A percentile compares a stretch with the other conserved stretches of the same genome.
Conservation (phyloP, 164 flowering plant genomes). For the Macadamia integrifolia region DNA sequence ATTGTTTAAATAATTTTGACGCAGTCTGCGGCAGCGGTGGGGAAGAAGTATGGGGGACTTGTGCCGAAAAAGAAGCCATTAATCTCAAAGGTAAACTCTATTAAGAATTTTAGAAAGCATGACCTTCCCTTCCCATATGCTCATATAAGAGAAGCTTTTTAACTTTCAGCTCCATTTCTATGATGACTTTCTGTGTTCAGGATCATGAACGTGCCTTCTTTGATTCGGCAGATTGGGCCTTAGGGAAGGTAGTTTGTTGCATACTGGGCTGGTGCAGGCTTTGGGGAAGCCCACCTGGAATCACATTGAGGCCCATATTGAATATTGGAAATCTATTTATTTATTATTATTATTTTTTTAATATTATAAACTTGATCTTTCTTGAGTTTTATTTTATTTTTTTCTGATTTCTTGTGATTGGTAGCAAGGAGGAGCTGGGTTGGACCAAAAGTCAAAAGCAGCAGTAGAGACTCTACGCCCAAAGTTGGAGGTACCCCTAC, state of each 20-base stretch:
- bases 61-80: conserved; percentile 81
- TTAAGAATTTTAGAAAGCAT: background rate
- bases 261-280: no score
- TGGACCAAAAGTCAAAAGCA: conserved; percentile 37
- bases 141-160: background rate
- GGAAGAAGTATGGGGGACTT: conserved; percentile 63
- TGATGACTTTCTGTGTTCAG: background rate
- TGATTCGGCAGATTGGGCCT: conserved; percentile 92
- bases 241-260: conserved; percentile 55
- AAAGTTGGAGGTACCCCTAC: conserved; percentile 52
- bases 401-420: no score
- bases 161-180: background rate
- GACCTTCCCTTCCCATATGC: background rate
- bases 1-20: no score
- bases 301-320: no score
- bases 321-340: no score
- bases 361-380: no score
- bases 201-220: conserved; percentile 39
- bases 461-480: conserved; percentile 64
- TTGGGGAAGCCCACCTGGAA: no score
- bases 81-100: conserved; percentile 53
- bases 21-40: conserved; percentile 9
- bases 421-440: conserved; percentile 59
- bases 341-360: no score
- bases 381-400: no score